phyloP scores from a whole-genome alignment of 352 stramenopile genomes.

The Phytophthora macrochlamydospora region DNA sequence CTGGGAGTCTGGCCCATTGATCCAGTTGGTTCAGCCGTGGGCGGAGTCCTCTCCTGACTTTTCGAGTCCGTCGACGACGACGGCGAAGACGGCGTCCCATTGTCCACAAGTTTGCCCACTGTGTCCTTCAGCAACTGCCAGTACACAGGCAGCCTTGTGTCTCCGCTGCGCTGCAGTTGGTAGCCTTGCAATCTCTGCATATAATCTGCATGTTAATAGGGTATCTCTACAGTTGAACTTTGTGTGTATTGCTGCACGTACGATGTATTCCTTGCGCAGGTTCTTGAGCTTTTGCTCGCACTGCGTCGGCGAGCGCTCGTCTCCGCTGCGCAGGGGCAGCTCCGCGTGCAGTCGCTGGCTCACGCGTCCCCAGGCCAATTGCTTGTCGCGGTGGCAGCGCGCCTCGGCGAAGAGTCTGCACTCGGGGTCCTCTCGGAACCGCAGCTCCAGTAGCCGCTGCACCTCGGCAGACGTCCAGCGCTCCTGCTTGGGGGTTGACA shows the following conservation, averaged over 20 bases:
- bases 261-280: conserved; percentile 22
- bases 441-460: conserved; percentile 18
- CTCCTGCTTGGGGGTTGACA: conserved; percentile 12
- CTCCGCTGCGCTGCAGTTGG: background rate
- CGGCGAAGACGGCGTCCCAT: background rate
- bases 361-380: conserved; percentile 15
- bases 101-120: conserved; percentile 8
- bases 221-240: background rate
- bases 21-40: background rate
- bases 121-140: conserved; percentile 18
- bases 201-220: too few relatives aligned
- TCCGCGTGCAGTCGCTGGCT: conserved; percentile 13
- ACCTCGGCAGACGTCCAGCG: conserved; percentile 18
- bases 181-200: background rate
- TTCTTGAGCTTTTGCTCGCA: conserved; percentile 29
- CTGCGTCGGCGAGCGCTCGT: conserved; percentile 15
- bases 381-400: conserved; percentile 13
- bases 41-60: background rate
- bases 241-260: background rate
- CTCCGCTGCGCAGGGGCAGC: conserved; percentile 17
- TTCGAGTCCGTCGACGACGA: background rate
- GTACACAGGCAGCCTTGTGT: conserved; percentile 7
- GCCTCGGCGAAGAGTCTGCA: conserved; percentile 4
- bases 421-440: conserved; percentile 10
- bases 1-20: background rate